phyloP scores from a whole-genome alignment of 441 rosid species.

The Codiaeum variegatum region DNA sequence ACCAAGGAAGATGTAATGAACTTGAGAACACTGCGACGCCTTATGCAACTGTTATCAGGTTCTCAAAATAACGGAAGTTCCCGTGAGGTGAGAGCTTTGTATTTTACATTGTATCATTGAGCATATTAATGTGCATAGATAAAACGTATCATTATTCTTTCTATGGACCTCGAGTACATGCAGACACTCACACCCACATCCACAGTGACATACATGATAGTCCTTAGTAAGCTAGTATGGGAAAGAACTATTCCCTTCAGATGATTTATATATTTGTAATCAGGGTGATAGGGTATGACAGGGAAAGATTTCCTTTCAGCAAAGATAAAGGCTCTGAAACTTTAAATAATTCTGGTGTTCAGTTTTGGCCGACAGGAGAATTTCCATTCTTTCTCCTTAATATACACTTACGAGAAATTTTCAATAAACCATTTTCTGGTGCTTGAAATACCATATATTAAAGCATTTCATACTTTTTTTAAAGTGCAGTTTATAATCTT shows the following conservation, averaged over 20 bases:
- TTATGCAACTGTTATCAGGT: constrained; percentile 62
- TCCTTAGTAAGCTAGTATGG: neutral
- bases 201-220: neutral
- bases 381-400: neutral
- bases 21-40: constrained; percentile 65
- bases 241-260: neutral
- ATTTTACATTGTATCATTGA: neutral
- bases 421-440: neutral
- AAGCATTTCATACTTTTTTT: neutral
- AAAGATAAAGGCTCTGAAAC: neutral
- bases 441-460: neutral
- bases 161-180: neutral
- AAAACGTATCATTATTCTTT: neutral
- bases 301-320: neutral
- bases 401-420: neutral
- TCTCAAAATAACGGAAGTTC: constrained; percentile 31
- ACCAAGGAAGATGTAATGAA: constrained; percentile 73
- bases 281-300: neutral
- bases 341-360: neutral
- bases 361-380: neutral
- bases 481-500: neutral
- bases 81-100: constrained; percentile 35
- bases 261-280: neutral
- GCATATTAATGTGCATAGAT: neutral
- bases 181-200: neutral